phyloP scores from a whole-genome alignment of 257 asterid species.

The Scutellaria minor region DNA sequence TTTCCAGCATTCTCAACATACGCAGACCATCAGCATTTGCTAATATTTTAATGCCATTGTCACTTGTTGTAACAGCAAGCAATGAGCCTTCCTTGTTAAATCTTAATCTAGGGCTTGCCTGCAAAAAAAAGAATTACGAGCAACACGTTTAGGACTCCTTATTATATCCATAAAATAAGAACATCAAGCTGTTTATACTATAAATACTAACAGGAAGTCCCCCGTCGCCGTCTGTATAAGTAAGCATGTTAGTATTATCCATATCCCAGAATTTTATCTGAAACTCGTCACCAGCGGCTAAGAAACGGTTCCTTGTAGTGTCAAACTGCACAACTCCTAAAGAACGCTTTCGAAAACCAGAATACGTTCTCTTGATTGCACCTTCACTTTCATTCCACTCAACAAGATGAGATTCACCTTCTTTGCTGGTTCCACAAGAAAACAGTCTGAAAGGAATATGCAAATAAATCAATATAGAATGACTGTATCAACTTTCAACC shows the following conservation, averaged over 20 bases:
- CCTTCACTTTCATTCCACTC: conserved; percentile 99
- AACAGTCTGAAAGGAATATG: conserved; percentile 70
- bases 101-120: conserved; percentile 90
- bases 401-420: conserved; percentile 96
- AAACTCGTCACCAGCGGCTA: conserved; percentile 96
- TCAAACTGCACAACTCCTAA: conserved; percentile 94
- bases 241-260: conserved; percentile 76
- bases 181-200: conserved; percentile 30
- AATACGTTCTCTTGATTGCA: conserved; percentile 84
- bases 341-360: conserved; percentile 89
- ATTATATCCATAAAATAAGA: conserved; percentile 18
- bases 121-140: conserved; percentile 33
- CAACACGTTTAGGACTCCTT: conserved; percentile 7
- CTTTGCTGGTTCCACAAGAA: conserved; percentile 99
- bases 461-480: not conserved
- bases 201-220: conserved; percentile 87
- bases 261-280: conserved; percentile 98
- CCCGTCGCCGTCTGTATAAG: conserved; percentile 81
- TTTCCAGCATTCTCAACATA: conserved; percentile 77
- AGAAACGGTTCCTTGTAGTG: conserved; percentile 83
- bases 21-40: conserved; percentile 88
- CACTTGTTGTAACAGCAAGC: conserved; percentile 89
- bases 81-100: conserved; percentile 91
- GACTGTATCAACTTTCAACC: not conserved
- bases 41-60: conserved; percentile 86